Conservation (phyloP, 2,329 filamentous ascomycete species). For the Orbilia quercus region DNA sequence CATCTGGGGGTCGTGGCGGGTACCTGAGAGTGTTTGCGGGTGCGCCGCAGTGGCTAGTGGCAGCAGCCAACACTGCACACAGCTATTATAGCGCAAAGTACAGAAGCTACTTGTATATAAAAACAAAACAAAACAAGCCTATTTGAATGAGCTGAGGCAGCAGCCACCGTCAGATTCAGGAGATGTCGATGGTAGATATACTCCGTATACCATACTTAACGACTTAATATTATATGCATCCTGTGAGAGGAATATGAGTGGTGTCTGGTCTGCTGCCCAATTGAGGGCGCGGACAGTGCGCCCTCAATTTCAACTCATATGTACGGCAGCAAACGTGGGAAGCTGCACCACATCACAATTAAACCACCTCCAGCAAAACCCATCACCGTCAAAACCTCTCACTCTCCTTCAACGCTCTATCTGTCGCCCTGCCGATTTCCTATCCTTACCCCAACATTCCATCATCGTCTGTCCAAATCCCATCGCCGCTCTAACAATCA, state of each 20-base stretch:
- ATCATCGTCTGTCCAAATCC: not conserved
- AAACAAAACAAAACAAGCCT: too few species aligned
- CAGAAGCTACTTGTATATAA: too few species aligned
- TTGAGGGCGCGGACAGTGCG: conserved; percentile 2
- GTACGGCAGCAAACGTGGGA: not conserved
- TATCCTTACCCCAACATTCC: conserved; percentile 4
- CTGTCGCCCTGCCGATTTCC: conserved; percentile 13
- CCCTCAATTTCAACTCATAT: conserved; percentile 24
- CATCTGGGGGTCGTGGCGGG: too few species aligned
- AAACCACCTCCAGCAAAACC: not conserved
- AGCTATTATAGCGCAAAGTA: too few species aligned
- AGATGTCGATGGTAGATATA: too few species aligned
- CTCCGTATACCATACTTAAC: too few species aligned
- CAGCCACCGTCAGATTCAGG: too few species aligned
- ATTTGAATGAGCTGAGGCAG: too few species aligned
- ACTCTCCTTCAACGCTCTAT: conserved; percentile 2
- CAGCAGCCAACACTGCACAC: too few species aligned
- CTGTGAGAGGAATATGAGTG: conserved; percentile 1
- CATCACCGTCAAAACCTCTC: conserved; percentile 2
- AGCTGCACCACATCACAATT: conserved; percentile 6
- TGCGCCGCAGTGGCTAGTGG: too few species aligned
- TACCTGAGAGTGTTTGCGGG: too few species aligned
- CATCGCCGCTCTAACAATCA: not conserved
- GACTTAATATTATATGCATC: too few species aligned
- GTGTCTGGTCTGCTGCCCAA: conserved; percentile 6